Conservation (phyloP, 805 yeast species). For the Spencermartinsiella europaea region DNA sequence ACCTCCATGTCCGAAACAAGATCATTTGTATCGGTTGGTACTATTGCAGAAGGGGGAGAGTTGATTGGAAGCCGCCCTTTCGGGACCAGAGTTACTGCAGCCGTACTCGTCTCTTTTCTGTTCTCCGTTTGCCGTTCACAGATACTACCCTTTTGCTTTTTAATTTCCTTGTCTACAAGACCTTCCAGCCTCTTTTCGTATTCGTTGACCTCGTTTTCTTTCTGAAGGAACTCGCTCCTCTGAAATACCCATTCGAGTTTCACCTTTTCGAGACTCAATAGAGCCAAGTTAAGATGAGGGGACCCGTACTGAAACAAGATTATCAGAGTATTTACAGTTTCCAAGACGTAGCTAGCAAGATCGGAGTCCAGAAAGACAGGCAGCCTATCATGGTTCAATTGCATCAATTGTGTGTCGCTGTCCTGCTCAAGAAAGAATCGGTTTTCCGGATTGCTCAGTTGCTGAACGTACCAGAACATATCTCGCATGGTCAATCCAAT, state of each 20-base stretch:
- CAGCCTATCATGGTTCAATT: not conserved
- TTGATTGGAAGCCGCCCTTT: too few relatives aligned
- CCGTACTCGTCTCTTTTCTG: too few relatives aligned
- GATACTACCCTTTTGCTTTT: too few relatives aligned
- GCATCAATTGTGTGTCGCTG: constrained; percentile 5
- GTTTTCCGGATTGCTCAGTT: not conserved
- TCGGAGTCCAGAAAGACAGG: constrained; percentile 11
- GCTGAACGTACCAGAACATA: constrained; percentile 4
- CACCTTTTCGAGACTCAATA: not conserved
- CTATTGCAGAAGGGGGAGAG: too few relatives aligned
- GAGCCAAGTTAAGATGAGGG: not conserved
- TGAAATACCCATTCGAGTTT: constrained; percentile 4
- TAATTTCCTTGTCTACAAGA: too few relatives aligned
- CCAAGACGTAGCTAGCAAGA: constrained; percentile 7
- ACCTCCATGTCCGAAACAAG: not conserved
- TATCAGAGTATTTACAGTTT: constrained; percentile 13
- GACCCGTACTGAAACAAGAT: constrained; percentile 8
- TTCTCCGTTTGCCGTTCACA: too few relatives aligned
- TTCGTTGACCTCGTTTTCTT: not conserved
- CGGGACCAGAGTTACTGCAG: too few relatives aligned
- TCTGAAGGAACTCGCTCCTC: not conserved
- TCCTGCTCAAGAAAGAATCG: constrained; percentile 8
- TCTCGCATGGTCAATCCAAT: constrained; percentile 10
- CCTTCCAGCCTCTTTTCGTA: not conserved
- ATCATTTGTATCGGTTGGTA: too few relatives aligned